Conservation (phyloP, 108 stramenopile species). For the Cyclotella atomus region DNA sequence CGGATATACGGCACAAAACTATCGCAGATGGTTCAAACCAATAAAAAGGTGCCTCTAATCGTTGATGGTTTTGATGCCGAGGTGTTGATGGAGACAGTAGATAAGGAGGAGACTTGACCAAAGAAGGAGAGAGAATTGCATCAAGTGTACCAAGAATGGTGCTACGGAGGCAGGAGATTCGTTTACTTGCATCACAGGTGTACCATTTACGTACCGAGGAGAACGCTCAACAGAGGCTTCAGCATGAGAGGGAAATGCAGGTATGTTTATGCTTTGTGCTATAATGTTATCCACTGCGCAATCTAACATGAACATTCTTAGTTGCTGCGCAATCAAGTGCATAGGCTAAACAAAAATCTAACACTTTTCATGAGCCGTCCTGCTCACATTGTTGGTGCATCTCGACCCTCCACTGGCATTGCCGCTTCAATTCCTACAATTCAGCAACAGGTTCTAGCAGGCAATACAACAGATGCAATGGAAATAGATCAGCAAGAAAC, state of each 20-base stretch:
- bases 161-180: neutral
- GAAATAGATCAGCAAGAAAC: neutral
- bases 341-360: neutral
- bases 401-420: neutral
- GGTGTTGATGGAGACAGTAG: slow-evolving; percentile 9
- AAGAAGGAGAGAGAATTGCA: neutral
- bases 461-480: neutral
- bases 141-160: neutral
- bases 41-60: slow-evolving; percentile 4
- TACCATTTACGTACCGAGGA: neutral
- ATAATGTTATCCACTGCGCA: neutral
- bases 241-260: neutral
- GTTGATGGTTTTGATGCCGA: slow-evolving; percentile 3
- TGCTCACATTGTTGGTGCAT: neutral
- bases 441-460: neutral
- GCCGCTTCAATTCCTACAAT: neutral
- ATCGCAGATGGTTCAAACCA: neutral
- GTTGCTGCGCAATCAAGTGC: neutral
- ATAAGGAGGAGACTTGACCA: neutral
- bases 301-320: neutral
- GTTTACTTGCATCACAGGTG: neutral
- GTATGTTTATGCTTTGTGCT: neutral
- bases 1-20: slow-evolving; percentile 1
- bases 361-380: slow-evolving; percentile 1
- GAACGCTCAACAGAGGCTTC: neutral